Conservation (phyloP, 2,329 filamentous ascomycete genomes). For the Penicillium verrucosum region DNA sequence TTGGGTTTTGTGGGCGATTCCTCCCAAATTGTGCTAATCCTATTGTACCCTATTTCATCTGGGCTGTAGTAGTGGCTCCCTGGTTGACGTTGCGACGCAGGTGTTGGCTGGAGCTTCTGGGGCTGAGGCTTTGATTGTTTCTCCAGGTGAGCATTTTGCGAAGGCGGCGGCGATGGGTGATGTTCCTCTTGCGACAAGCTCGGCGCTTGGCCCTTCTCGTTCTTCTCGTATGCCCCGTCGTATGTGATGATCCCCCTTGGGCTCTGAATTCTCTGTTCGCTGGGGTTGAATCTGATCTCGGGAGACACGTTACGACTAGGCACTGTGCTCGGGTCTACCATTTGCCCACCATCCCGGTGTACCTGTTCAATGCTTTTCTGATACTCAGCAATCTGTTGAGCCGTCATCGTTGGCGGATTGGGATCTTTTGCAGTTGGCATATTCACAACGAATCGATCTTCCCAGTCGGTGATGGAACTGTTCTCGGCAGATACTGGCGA, state of each 20-base stretch:
- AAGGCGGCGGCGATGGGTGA: background rate
- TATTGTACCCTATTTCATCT: constrained; percentile 39
- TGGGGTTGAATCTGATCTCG: constrained; percentile 31
- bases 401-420: constrained; percentile 40
- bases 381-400: constrained; percentile 39
- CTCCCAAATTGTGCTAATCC: constrained; percentile 38
- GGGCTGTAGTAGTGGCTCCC: constrained; percentile 36
- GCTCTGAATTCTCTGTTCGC: constrained; percentile 16
- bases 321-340: constrained; percentile 31
- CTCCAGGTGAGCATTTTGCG: background rate
- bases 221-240: constrained; percentile 19
- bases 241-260: constrained; percentile 13
- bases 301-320: constrained; percentile 31
- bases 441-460: constrained; percentile 44
- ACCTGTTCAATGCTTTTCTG: constrained; percentile 38
- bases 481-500: constrained; percentile 33
- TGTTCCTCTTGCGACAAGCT: background rate
- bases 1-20: constrained; percentile 27
- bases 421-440: constrained; percentile 45
- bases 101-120: constrained; percentile 1
- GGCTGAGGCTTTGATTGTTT: constrained; percentile 1
- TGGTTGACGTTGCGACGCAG: constrained; percentile 1
- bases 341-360: constrained; percentile 28
- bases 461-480: constrained; percentile 35
- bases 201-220: constrained; percentile 16